A percentile compares a stretch with the other conserved stretches of the same genome.
Conservation (phyloP, 2,329 filamentous ascomycete genomes). For the Penicillium decumbens region DNA sequence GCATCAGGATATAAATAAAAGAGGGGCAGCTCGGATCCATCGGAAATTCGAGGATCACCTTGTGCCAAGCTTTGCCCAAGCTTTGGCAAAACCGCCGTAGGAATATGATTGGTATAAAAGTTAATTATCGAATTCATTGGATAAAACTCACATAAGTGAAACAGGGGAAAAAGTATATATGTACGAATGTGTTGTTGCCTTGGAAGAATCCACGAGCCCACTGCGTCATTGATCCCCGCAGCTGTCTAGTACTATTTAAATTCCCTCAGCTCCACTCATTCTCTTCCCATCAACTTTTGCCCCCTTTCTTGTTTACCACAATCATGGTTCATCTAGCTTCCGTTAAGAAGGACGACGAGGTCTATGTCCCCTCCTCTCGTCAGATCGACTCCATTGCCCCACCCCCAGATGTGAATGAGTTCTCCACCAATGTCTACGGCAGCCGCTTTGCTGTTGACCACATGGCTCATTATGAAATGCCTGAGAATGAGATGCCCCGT, state of each 20-base stretch:
- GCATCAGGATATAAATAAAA: too few relatives aligned
- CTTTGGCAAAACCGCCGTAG: constrained; percentile 5
- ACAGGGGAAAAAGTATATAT: not conserved
- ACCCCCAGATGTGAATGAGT: constrained; percentile 41
- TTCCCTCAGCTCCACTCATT: not conserved
- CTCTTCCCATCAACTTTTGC: not conserved
- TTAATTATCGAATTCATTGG: not conserved
- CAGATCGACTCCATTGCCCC: constrained; percentile 45
- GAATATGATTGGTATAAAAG: not conserved
- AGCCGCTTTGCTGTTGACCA: constrained; percentile 76
- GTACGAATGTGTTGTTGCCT: not conserved
- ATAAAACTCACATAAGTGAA: not conserved
- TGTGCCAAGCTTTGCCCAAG: constrained; percentile 18
- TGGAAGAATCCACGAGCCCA: not conserved
- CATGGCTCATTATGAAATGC: constrained; percentile 79
- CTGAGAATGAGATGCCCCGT: constrained; percentile 81
- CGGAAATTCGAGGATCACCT: constrained; percentile 5
- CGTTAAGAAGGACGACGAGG: constrained; percentile 36
- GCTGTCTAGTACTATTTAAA: not conserved
- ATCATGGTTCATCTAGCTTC: constrained; percentile 44
- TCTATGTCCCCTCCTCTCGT: constrained; percentile 34
- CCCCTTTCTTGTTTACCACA: not conserved
- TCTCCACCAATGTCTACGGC: constrained; percentile 80
- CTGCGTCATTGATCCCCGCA: constrained; percentile 13
- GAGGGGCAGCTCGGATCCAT: constrained; percentile 11